Evolutionary conservation across 495 filamentous ascomycete genomes (phyloP).

Genomic region (Cryomyces minteri): DNA sequence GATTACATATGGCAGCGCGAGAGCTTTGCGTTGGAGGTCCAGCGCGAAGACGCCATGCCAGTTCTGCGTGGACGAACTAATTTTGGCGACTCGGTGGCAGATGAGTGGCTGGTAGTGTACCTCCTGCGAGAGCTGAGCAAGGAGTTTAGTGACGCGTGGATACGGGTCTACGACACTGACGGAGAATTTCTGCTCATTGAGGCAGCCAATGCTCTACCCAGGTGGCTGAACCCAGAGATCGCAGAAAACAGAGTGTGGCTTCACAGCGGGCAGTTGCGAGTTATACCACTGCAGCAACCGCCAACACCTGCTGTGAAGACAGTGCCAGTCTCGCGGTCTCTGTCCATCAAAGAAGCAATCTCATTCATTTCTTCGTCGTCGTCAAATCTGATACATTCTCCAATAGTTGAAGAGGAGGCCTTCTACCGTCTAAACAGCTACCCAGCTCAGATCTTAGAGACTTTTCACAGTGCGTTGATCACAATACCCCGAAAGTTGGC

Average conservation of each 20-base stretch:
- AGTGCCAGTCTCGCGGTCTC: constrained; percentile 23
- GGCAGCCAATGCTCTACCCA: constrained; percentile 71
- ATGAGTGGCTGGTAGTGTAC: constrained; percentile 94
- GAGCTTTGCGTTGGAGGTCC: constrained; percentile 41
- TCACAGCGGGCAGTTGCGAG: constrained; percentile 48
- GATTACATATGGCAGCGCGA: constrained; percentile 96
- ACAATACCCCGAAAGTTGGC: constrained; percentile 69
- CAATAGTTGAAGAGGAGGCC: constrained; percentile 66
- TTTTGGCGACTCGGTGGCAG: constrained; percentile 85
- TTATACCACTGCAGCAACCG: constrained; percentile 42
- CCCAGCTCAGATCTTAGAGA: constrained; percentile 48
- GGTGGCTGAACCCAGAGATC: constrained; percentile 84
- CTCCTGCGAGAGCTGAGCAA: constrained; percentile 67
- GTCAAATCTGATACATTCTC: constrained; percentile 38
- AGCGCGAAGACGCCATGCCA: constrained; percentile 28
- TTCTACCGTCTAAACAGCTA: constrained; percentile 77
- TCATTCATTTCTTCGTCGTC: constrained; percentile 33
- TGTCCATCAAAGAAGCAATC: constrained; percentile 42
- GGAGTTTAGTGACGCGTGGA: constrained; percentile 58
- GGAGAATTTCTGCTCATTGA: constrained; percentile 93
- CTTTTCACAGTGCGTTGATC: constrained; percentile 50
- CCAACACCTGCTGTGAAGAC: constrained; percentile 6
- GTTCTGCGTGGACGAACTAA: constrained; percentile 53
- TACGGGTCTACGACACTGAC: constrained; percentile 67
- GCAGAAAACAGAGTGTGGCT: constrained; percentile 51